phyloP scores from a whole-genome alignment of 2,329 filamentous ascomycete species.

The Emmonsiellopsis sp. region DNA sequence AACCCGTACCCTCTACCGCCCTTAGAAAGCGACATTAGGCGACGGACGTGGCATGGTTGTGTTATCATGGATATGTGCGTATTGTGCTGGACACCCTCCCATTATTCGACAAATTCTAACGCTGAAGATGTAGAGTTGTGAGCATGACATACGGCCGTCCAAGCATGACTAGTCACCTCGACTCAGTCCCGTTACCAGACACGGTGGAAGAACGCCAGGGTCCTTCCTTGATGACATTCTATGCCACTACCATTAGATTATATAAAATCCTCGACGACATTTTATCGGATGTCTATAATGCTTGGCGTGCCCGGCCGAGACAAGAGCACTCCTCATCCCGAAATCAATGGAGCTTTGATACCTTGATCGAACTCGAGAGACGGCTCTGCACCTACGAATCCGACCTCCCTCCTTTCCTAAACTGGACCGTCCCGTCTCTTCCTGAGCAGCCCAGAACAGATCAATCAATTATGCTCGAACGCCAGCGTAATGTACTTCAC shows the following conservation, averaged over 20 bases:
- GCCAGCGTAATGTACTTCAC: conserved; percentile 22
- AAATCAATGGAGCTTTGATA: conserved; percentile 14
- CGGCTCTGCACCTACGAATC: conserved; percentile 17
- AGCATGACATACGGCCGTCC: conserved; percentile 31
- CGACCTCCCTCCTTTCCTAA: conserved; percentile 16
- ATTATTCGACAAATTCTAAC: neutral
- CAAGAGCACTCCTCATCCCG: neutral
- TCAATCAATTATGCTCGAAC: conserved; percentile 11
- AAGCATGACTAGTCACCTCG: conserved; percentile 24
- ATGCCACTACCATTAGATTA: conserved; percentile 18
- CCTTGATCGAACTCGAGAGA: conserved; percentile 20
- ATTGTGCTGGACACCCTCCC: neutral
- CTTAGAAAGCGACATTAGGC: conserved; percentile 28
- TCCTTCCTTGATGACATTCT: conserved; percentile 18
- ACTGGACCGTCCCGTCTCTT: conserved; percentile 12
- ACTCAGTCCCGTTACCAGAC: conserved; percentile 15
- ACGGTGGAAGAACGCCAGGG: neutral
- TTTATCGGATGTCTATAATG: conserved; percentile 25
- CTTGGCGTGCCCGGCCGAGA: conserved; percentile 16
- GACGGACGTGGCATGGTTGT: conserved; percentile 33
- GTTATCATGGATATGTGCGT: conserved; percentile 30
- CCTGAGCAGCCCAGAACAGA: neutral
- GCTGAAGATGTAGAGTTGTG: conserved; percentile 18
- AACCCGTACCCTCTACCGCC: conserved; percentile 11
- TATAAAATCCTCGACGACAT: conserved; percentile 25